Conservation (phyloP, 2,329 filamentous ascomycete species). For the Kalmusia sp. region DNA sequence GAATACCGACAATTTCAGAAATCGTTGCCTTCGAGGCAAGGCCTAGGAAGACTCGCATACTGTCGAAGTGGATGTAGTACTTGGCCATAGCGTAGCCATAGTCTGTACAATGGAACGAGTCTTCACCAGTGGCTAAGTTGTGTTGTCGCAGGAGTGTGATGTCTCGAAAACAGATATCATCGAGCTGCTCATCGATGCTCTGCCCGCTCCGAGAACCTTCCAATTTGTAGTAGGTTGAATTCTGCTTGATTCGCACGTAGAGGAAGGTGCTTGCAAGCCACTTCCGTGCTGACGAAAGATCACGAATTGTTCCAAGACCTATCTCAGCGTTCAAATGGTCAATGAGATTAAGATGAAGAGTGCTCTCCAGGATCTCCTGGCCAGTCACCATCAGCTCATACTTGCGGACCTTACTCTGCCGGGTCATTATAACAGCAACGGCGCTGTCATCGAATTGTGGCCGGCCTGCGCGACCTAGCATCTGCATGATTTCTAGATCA, state of each 20-base stretch:
- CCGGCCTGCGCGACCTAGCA: constrained; percentile 83
- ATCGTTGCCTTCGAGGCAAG: constrained; percentile 67
- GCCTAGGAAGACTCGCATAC: constrained; percentile 74
- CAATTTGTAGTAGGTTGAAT: constrained; percentile 74
- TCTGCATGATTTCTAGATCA: constrained; percentile 87
- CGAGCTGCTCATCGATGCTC: constrained; percentile 69
- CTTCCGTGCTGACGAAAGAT: constrained; percentile 68
- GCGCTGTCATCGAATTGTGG: constrained; percentile 83
- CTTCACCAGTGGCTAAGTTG: constrained; percentile 60
- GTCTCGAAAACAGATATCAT: constrained; percentile 73
- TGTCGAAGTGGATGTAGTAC: constrained; percentile 81
- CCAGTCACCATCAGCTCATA: constrained; percentile 80
- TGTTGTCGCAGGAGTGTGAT: constrained; percentile 69
- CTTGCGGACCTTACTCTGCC: constrained; percentile 65
- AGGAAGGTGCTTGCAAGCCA: constrained; percentile 84
- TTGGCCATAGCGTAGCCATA: constrained; percentile 83
- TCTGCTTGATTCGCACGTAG: constrained; percentile 74
- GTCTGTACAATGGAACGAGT: constrained; percentile 68
- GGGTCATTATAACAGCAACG: constrained; percentile 80
- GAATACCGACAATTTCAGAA: constrained; percentile 69
- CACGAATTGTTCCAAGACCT: constrained; percentile 73
- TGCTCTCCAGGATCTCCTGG: constrained; percentile 77
- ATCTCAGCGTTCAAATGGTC: constrained; percentile 88
- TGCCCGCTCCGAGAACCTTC: constrained; percentile 58
- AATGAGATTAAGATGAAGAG: constrained; percentile 77